Evolutionary conservation across 495 filamentous ascomycete genomes (phyloP), one percentile per base, ranked within the genome.

Genomic region (Penicillium arizonense): DNA sequence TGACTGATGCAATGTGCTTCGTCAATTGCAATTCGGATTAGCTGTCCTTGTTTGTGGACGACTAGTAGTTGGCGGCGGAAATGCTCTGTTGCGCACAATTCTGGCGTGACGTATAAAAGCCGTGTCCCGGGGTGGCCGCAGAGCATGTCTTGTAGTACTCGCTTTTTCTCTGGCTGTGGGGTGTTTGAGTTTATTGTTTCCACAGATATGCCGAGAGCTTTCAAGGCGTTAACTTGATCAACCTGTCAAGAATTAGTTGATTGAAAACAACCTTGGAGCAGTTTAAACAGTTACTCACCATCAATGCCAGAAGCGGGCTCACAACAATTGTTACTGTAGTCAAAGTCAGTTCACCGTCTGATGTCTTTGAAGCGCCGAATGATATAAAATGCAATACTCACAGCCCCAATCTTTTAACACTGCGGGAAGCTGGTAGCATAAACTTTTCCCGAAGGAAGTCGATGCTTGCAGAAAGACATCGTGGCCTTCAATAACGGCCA

Each of bases 1-100:
- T 97, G 92, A 9, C 87, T 92, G 56, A 97, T 96, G 66, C 93
- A 97, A 65, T 97, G 93, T 12, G 93, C 93, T 72, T 97, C 93
- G 70, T 97, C 93, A 41, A 97, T 85, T 39, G 86, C 93, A 57
- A 97, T 82, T 9, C 93, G 84, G 10, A 86, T 83, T 5, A 97
- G 80, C 67, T 97, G 89, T 20, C 83, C 79, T 67, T 96, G 92
- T 40, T 79, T 67, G 63, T 96, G 77, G n/a, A 97, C 84, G 2
- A 86, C 75, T 47, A 76, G 76, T 7, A 97, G 73, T 39, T 84
- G 80, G 34, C 83, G 79, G 14, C 91, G 88, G 69, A 97, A 96
- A 37, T 76, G 77, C 32, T 91, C 85, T 6, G 84, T 83, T 28
- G 85, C 81, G 67, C 91, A 96, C 24, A 90, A 81, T 68, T 97